A percentile compares a stretch with the other conserved stretches of the same genome.
phyloP scores from a whole-genome alignment of 257 asterid species.

The Agastache rugosa region DNA sequence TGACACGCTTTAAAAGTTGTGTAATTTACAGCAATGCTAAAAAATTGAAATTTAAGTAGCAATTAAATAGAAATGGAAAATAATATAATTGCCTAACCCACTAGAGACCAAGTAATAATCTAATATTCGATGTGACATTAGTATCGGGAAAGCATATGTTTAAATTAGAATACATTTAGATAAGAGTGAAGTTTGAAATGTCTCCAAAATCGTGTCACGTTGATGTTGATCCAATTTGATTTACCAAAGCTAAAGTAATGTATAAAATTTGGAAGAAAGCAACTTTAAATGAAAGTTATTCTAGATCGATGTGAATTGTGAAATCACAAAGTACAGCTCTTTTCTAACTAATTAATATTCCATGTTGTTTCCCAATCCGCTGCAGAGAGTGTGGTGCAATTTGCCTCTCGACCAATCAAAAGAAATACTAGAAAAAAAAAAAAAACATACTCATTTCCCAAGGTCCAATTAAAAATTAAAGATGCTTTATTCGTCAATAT shows the following conservation, averaged over 20 bases:
- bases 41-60: too few species aligned
- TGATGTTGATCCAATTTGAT: conserved; percentile 14
- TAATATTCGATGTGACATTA: not conserved
- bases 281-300: conserved; percentile 31
- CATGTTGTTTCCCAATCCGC: conserved; percentile 50
- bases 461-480: conserved; percentile 32
- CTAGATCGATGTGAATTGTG: conserved; percentile 34
- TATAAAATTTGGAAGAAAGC: conserved; percentile 27
- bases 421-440: not conserved
- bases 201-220: conserved; percentile 24
- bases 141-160: not conserved
- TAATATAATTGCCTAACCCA: not conserved
- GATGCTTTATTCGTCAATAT: conserved; percentile 9
- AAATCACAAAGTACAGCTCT: conserved; percentile 36
- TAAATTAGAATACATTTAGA: not conserved
- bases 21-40: too few species aligned
- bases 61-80: not conserved
- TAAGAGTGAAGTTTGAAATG: conserved; percentile 1
- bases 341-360: conserved; percentile 35
- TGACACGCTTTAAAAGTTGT: too few species aligned
- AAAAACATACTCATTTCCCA: conserved; percentile 38
- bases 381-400: conserved; percentile 41
- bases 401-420: conserved; percentile 34
- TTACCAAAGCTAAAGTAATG: conserved; percentile 28
- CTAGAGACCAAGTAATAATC: not conserved